Percentiles rank a stretch among this genome's conserved stretches.
Conservation (phyloP, 78 protist genomes). For the Salpingoeca rosetta region DNA sequence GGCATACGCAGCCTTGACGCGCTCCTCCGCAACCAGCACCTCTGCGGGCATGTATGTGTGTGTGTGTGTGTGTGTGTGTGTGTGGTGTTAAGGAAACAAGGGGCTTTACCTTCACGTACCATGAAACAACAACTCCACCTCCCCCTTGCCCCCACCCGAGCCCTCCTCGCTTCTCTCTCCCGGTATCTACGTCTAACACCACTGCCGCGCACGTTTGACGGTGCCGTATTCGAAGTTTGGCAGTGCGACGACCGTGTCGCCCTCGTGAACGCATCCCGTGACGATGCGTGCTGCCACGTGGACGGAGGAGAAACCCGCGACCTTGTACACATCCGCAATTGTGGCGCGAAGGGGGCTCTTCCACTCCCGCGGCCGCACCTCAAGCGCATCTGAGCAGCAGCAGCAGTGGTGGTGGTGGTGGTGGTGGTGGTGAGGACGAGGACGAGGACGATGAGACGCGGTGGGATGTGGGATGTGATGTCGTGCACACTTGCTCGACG, state of each 20-base stretch:
- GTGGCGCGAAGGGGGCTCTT: constrained; percentile 65
- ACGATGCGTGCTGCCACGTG: constrained; percentile 62
- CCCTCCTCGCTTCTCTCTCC: too few relatives aligned
- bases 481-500: background rate
- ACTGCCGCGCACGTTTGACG: constrained; percentile 19
- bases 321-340: constrained; percentile 56
- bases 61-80: background rate
- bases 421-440: background rate
- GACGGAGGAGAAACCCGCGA: constrained; percentile 14
- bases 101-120: background rate
- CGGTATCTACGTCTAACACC: background rate
- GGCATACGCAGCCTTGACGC: constrained; percentile 45
- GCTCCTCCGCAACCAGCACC: background rate
- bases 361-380: constrained; percentile 30
- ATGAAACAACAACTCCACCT: background rate
- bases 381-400: constrained; percentile 10
- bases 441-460: constrained; percentile 29
- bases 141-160: too few relatives aligned
- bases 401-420: background rate
- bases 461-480: constrained; percentile 65
- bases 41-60: background rate
- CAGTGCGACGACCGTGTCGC: constrained; percentile 34
- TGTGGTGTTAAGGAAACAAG: background rate
- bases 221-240: constrained; percentile 41
- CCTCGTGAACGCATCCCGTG: constrained; percentile 53